phyloP scores from a whole-genome alignment of 352 stramenopile species.

The Thalassiosira sp. region DNA sequence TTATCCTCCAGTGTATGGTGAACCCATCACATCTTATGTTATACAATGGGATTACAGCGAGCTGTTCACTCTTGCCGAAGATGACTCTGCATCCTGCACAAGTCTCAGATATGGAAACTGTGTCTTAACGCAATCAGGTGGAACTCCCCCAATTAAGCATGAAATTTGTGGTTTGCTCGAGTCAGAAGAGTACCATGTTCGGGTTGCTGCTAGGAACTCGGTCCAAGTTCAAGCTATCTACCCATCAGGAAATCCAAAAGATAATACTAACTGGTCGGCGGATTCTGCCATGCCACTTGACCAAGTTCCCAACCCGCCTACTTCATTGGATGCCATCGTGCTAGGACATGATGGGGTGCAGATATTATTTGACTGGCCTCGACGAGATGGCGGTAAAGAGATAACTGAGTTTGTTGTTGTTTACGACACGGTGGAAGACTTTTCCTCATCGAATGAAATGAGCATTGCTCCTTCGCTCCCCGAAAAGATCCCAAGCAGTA shows the following conservation, averaged over 20 bases:
- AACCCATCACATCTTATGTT: slow-evolving; percentile 47
- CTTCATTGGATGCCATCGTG: slow-evolving; percentile 69
- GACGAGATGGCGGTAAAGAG: slow-evolving; percentile 54
- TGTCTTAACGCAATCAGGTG: slow-evolving; percentile 20
- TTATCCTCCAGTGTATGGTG: slow-evolving; percentile 80
- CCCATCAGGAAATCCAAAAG: slow-evolving; percentile 81
- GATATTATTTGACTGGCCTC: slow-evolving; percentile 58
- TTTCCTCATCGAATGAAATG: slow-evolving; percentile 40
- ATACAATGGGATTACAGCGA: slow-evolving; percentile 55
- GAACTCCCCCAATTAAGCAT: slow-evolving; percentile 26
- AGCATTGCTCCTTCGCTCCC: slow-evolving; percentile 20
- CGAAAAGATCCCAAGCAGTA: slow-evolving; percentile 33
- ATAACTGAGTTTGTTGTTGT: slow-evolving; percentile 54
- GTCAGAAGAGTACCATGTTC: slow-evolving; percentile 88
- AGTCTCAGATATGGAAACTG: slow-evolving; percentile 50
- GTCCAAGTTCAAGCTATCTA: slow-evolving; percentile 88
- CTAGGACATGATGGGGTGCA: slow-evolving; percentile 46
- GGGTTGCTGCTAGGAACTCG: slow-evolving; percentile 89
- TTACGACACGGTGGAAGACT: slow-evolving; percentile 48
- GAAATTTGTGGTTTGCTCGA: slow-evolving; percentile 70
- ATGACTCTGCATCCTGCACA: slow-evolving; percentile 38
- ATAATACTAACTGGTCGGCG: slow-evolving; percentile 92
- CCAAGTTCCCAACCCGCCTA: slow-evolving; percentile 82
- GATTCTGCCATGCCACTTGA: slow-evolving; percentile 85
- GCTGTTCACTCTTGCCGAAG: slow-evolving; percentile 26